Conservation (phyloP, 1,284 basidiomycete species). For the Trichosporon inkin region DNA sequence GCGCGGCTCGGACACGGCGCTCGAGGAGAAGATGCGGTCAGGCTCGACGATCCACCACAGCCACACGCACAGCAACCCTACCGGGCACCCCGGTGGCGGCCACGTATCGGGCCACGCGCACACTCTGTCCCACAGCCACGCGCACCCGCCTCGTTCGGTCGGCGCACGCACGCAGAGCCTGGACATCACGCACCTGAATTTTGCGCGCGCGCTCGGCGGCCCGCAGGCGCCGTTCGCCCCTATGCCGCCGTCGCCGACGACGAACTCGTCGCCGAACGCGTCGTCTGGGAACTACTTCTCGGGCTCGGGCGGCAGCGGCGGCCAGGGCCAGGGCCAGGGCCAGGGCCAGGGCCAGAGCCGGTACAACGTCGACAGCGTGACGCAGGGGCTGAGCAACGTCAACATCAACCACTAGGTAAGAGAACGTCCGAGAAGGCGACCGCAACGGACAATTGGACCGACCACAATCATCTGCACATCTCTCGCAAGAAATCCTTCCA, state of each 20-base stretch:
- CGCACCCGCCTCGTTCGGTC: slow-evolving; percentile 36
- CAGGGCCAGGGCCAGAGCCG: slow-evolving; percentile 19
- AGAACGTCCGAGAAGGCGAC: background rate
- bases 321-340: slow-evolving; percentile 20
- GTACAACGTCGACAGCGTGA: slow-evolving; percentile 30
- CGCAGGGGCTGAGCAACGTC: slow-evolving; percentile 34
- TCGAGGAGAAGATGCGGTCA: slow-evolving; percentile 78
- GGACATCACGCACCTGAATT: slow-evolving; percentile 50
- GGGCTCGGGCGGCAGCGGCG: no score
- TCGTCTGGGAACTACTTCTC: slow-evolving; percentile 38
- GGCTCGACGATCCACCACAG: slow-evolving; percentile 65
- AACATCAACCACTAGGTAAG: slow-evolving; percentile 29
- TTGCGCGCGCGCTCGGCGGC: slow-evolving; percentile 32
- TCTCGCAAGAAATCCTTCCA: no score
- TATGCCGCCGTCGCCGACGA: slow-evolving; percentile 32
- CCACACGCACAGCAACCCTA: slow-evolving; percentile 33
- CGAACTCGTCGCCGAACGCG: slow-evolving; percentile 31
- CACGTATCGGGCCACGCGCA: slow-evolving; percentile 24
- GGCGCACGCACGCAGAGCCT: slow-evolving; percentile 49
- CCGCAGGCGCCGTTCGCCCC: slow-evolving; percentile 29
- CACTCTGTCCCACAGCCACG: slow-evolving; percentile 25
- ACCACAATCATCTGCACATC: background rate
- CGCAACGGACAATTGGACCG: background rate
- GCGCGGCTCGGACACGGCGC: slow-evolving; percentile 76
- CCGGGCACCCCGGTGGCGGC: background rate